A percentile compares a stretch with the other conserved stretches of the same genome.
These are phyloP conservation scores for Colletotrichum salicis DNA, from an alignment of 2,329 filamentous ascomycete species.

Conservation along the genomic window DNA sequence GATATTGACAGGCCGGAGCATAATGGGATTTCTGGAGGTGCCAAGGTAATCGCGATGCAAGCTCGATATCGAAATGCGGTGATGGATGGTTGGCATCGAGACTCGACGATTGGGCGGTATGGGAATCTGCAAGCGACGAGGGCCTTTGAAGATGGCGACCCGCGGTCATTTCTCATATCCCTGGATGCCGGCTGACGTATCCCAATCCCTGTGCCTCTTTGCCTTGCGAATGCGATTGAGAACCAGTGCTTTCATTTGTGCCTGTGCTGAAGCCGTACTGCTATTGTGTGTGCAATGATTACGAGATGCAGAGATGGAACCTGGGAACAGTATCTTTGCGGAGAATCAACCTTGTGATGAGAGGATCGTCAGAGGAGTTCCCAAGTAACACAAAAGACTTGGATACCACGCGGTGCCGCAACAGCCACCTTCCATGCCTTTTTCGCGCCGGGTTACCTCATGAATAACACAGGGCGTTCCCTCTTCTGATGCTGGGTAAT, in stretches of 20 bases:
- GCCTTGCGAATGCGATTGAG: too few relatives aligned
- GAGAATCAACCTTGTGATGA: neutral
- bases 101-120: conserved; percentile 17
- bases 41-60: neutral
- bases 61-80: conserved; percentile 19
- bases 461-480: neutral
- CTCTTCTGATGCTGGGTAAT: neutral
- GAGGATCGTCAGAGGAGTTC: neutral
- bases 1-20: conserved; percentile 1
- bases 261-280: neutral
- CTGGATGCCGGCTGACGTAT: conserved; percentile 14
- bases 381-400: conserved; percentile 7
- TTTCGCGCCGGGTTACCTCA: neutral
- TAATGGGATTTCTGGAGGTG: neutral
- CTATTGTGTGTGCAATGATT: neutral
- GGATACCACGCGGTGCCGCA: too few relatives aligned
- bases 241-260: neutral
- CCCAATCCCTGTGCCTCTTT: neutral
- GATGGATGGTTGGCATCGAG: conserved; percentile 25
- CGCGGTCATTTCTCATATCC: conserved; percentile 21
- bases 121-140: neutral
- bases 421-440: neutral
- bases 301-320: neutral
- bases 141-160: conserved; percentile 1
- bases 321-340: neutral